phyloP scores from a whole-genome alignment of 139 green algal species.

The Chlamydomonas incerta region DNA sequence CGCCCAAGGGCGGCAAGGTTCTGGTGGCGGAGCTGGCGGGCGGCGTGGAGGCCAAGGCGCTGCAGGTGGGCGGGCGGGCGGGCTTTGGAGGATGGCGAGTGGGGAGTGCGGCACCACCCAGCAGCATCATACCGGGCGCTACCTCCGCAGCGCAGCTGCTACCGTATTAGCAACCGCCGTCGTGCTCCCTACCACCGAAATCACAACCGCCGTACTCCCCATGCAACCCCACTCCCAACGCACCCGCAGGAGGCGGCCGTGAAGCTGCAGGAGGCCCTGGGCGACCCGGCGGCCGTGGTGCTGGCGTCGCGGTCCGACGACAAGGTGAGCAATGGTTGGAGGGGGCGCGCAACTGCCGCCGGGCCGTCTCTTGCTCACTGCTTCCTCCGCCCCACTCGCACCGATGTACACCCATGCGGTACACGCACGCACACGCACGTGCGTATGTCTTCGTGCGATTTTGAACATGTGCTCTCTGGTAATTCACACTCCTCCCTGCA shows the following conservation, averaged over 20 bases:
- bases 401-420: too few species aligned
- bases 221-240: background rate
- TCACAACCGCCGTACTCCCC: too few species aligned
- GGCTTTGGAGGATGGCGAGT: too few species aligned
- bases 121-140: too few species aligned
- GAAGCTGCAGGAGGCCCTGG: slow-evolving; percentile 68
- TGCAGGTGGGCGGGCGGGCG: slow-evolving; percentile 45
- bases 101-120: too few species aligned
- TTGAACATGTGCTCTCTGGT: too few species aligned
- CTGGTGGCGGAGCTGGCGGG: slow-evolving; percentile 82
- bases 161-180: background rate
- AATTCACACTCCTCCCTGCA: background rate
- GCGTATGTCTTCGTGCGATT: too few species aligned
- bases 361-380: too few species aligned
- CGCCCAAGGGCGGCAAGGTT: slow-evolving; percentile 58
- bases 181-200: background rate
- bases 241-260: slow-evolving; percentile 75
- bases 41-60: slow-evolving; percentile 80
- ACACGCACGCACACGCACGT: too few species aligned
- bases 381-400: too few species aligned
- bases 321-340: slow-evolving; percentile 41
- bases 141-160: too few species aligned
- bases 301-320: slow-evolving; percentile 64
- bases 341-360: too few species aligned
- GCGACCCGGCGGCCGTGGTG: slow-evolving; percentile 81